Evolutionary conservation across 306 rosid genomes (phyloP).

Genomic region (Benincasa hispida): DNA sequence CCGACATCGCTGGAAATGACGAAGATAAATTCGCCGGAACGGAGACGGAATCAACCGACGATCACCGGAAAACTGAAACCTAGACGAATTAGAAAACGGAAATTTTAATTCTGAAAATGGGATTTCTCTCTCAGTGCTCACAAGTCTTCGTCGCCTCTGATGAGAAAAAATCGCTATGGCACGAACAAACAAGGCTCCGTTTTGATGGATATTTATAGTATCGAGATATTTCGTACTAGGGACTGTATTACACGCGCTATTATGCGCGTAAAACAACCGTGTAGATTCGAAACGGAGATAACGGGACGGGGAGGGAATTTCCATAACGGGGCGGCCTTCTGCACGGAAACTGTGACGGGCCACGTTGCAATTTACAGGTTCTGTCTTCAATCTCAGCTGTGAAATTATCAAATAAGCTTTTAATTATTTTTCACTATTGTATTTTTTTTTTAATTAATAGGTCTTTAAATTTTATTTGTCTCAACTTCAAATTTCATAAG

Average conservation of each 20-base stretch:
- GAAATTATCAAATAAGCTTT: background rate
- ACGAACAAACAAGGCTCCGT: background rate
- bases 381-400: background rate
- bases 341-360: slow-evolving; percentile 1
- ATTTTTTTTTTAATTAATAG: too few relatives aligned
- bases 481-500: too few relatives aligned
- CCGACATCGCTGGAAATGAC: slow-evolving; percentile 7
- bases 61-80: background rate
- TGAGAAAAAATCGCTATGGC: background rate
- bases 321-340: slow-evolving; percentile 3
- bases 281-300: background rate
- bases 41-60: background rate
- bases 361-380: background rate
- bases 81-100: background rate
- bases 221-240: background rate
- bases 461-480: too few relatives aligned
- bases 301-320: background rate
- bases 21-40: background rate
- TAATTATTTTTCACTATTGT: background rate
- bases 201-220: slow-evolving; percentile 5
- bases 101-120: background rate
- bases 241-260: background rate
- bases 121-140: background rate
- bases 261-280: background rate
- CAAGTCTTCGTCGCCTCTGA: background rate